phyloP scores from a whole-genome alignment of 116 monocot species.

The Posidonia oceanica region DNA sequence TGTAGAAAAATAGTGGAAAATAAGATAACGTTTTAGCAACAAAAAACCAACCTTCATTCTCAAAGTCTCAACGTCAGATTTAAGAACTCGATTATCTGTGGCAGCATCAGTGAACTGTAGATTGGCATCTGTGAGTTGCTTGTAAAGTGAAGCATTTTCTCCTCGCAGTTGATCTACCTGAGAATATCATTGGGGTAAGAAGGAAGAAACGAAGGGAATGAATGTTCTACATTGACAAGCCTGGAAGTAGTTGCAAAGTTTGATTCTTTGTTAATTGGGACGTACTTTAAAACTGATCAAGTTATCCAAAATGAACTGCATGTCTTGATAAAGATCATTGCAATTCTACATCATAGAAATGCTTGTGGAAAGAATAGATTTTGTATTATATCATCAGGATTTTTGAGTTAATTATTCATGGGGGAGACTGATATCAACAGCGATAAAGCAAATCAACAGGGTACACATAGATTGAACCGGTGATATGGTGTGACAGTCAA shows the following conservation, averaged over 20 bases:
- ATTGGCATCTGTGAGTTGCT: conserved; percentile 69
- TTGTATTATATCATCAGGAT: too few relatives aligned
- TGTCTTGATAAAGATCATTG: too few relatives aligned
- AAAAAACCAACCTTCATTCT: conserved; percentile 51
- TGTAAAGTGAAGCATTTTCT: conserved; percentile 69
- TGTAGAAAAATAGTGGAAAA: background rate
- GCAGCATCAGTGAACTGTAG: conserved; percentile 62
- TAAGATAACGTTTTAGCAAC: background rate
- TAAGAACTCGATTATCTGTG: conserved; percentile 81
- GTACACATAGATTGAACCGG: too few relatives aligned
- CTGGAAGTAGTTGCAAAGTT: background rate
- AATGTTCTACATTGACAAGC: background rate
- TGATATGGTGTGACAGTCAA: too few relatives aligned
- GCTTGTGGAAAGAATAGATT: too few relatives aligned
- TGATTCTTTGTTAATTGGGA: background rate
- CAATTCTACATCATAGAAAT: too few relatives aligned
- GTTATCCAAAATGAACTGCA: too few relatives aligned
- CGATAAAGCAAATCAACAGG: too few relatives aligned
- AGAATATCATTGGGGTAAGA: background rate
- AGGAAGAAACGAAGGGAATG: background rate
- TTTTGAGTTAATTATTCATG: too few relatives aligned
- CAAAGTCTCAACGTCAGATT: conserved; percentile 84
- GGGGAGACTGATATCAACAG: too few relatives aligned
- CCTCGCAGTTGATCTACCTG: conserved; percentile 89
- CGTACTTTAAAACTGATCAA: too few relatives aligned